Conservation (phyloP, 2,329 filamentous ascomycete genomes). For the Aspergillus unguis region DNA sequence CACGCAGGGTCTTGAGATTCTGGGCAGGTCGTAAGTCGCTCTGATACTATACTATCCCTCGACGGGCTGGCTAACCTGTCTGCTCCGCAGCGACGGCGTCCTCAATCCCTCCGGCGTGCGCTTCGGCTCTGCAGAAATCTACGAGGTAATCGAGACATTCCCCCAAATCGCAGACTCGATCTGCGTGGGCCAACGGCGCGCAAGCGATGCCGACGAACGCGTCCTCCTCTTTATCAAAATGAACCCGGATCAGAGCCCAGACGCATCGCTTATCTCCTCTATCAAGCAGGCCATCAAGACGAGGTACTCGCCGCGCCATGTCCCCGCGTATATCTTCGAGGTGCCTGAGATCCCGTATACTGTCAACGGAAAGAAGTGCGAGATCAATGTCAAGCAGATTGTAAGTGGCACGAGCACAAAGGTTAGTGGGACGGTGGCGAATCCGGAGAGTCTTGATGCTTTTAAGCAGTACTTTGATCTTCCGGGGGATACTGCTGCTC, state of each 20-base stretch:
- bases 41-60: too few relatives aligned
- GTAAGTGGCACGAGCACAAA: background rate
- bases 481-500: too few relatives aligned
- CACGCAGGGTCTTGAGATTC: constrained; percentile 53
- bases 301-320: constrained; percentile 68
- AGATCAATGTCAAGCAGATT: background rate
- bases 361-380: background rate
- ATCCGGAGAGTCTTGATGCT: background rate
- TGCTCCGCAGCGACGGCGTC: constrained; percentile 59
- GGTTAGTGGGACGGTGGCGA: background rate
- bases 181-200: constrained; percentile 72
- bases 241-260: constrained; percentile 57
- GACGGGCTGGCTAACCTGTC: background rate
- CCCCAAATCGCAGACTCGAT: constrained; percentile 69
- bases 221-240: constrained; percentile 60
- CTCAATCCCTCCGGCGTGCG: constrained; percentile 75
- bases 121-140: constrained; percentile 78
- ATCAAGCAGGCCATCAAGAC: constrained; percentile 64
- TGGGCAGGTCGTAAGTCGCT: constrained; percentile 33
- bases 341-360: constrained; percentile 74
- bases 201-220: constrained; percentile 55
- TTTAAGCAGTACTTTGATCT: background rate
- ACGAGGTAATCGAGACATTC: constrained; percentile 59
- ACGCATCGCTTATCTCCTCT: constrained; percentile 51
- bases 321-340: constrained; percentile 75